phyloP scores from a whole-genome alignment of 1,284 basidiomycete species.

The Ceratobasidium sp. region DNA sequence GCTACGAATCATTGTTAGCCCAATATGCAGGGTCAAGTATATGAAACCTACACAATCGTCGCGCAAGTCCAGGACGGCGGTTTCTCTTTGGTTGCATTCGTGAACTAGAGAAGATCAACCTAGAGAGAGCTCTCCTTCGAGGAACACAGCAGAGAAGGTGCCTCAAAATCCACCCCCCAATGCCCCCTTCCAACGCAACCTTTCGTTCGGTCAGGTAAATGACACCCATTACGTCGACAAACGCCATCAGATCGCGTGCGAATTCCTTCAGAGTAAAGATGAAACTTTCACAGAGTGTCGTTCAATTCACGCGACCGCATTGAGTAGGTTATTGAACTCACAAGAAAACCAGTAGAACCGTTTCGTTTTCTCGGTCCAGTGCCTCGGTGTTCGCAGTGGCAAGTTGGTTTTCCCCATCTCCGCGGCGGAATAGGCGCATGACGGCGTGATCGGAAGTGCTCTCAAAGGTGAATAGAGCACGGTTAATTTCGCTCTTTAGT shows the following conservation, averaged over 20 bases:
- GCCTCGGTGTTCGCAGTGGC: conserved; percentile 34
- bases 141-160: conserved; percentile 31
- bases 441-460: conserved; percentile 86
- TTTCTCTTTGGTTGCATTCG: not conserved
- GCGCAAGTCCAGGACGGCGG: conserved; percentile 23
- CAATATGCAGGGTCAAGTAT: not conserved
- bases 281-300: conserved; percentile 68
- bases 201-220: conserved; percentile 74
- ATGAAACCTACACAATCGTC: conserved; percentile 61
- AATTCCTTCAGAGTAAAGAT: conserved; percentile 96
- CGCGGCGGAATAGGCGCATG: conserved; percentile 77
- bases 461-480: conserved; percentile 80
- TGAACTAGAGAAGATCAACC: conserved; percentile 3
- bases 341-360: conserved; percentile 91
- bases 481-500: conserved; percentile 75
- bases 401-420: conserved; percentile 58
- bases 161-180: conserved; percentile 27
- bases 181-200: conserved; percentile 51
- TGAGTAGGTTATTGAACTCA: conserved; percentile 60
- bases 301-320: conserved; percentile 25
- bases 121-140: conserved; percentile 4
- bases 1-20: not conserved
- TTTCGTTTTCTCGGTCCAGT: conserved; percentile 55
- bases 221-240: conserved; percentile 84
- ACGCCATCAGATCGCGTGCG: conserved; percentile 80